Conservation (phyloP, 306 rosid genomes). For the Leucaena leucocephala region DNA sequence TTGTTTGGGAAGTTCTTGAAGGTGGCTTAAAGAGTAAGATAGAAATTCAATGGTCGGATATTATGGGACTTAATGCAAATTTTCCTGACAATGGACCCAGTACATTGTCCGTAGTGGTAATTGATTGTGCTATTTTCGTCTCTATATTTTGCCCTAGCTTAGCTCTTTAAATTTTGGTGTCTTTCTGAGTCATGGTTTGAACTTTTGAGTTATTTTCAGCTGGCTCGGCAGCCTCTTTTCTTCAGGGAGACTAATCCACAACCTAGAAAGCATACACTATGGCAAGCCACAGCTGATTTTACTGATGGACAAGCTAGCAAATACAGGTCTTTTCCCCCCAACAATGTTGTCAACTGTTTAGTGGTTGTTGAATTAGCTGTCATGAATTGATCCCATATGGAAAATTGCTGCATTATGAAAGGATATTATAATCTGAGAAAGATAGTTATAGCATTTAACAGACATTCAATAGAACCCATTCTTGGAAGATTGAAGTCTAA, state of each 20-base stretch:
- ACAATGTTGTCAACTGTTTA: neutral
- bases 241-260: slow-evolving; percentile 93
- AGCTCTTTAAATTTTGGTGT: neutral
- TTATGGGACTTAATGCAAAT: slow-evolving; percentile 65
- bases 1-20: slow-evolving; percentile 95
- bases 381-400: neutral
- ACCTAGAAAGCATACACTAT: slow-evolving; percentile 88
- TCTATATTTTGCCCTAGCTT: neutral
- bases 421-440: neutral
- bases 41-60: slow-evolving; percentile 89
- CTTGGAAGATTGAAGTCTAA: neutral
- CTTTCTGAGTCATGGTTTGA: neutral
- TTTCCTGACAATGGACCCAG: slow-evolving; percentile 80
- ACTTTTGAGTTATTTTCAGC: slow-evolving; percentile 46
- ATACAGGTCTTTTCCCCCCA: slow-evolving; percentile 45
- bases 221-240: slow-evolving; percentile 82
- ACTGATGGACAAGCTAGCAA: slow-evolving; percentile 74
- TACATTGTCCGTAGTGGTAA: slow-evolving; percentile 76
- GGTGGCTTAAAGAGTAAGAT: slow-evolving; percentile 93
- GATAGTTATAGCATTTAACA: neutral
- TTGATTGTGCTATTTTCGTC: neutral
- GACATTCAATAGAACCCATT: neutral
- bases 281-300: slow-evolving; percentile 92
- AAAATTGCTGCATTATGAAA: slow-evolving; percentile 5
- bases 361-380: neutral